phyloP scores from a whole-genome alignment of 345 rosid genomes.

The Cardamine occulta region DNA sequence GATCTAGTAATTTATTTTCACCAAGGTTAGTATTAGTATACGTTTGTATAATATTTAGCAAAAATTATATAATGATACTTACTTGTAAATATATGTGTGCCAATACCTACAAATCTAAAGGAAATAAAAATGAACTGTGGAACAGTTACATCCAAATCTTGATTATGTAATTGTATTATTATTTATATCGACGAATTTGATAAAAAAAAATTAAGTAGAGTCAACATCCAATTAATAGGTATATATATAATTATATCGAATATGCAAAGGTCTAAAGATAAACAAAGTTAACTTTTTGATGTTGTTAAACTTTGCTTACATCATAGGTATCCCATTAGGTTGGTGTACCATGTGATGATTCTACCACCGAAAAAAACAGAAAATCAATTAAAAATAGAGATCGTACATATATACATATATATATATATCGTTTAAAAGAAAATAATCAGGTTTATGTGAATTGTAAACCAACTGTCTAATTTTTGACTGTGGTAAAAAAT shows the following conservation, averaged over 20 bases:
- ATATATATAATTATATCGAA: neutral
- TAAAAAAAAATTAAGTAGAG: slow-evolving; percentile 18
- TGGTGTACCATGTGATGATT: slow-evolving; percentile 43
- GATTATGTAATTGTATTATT: neutral
- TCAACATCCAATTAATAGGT: slow-evolving; percentile 27
- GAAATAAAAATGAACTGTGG: slow-evolving; percentile 17
- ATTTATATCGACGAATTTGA: neutral
- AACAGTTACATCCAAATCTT: neutral
- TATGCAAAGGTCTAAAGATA: slow-evolving; percentile 26
- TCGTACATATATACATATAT: neutral
- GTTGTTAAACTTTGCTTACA: slow-evolving; percentile 39
- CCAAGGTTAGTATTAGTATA: slow-evolving; percentile 14
- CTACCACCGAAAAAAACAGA: slow-evolving; percentile 34
- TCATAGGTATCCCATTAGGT: slow-evolving; percentile 43
- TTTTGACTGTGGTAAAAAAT: slow-evolving; percentile 32
- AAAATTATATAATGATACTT: neutral
- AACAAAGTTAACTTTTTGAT: slow-evolving; percentile 9
- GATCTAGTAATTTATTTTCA: neutral
- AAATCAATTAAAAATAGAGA: neutral
- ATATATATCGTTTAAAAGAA: neutral
- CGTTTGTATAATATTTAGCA: slow-evolving; percentile 2
- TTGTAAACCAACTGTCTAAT: neutral
- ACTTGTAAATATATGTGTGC: neutral
- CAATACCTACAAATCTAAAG: slow-evolving; percentile 12
- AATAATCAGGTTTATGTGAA: slow-evolving; percentile 11